phyloP scores from a whole-genome alignment of 2,329 filamentous ascomycete species.

The Pseudogymnoascus sp. region DNA sequence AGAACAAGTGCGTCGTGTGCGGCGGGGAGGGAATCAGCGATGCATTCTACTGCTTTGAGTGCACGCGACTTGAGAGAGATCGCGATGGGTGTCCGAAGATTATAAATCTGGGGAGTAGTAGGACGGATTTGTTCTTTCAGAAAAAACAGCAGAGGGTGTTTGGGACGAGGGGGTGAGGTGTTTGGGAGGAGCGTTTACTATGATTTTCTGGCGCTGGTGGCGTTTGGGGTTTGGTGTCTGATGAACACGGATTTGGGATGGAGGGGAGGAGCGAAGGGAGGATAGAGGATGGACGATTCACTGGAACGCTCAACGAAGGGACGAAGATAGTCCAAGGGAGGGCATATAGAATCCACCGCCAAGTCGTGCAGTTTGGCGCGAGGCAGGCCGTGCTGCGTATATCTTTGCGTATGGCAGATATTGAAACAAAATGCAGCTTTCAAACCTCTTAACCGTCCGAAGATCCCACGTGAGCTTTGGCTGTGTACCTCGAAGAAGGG shows the following conservation, averaged over 20 bases:
- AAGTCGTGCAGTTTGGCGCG: neutral
- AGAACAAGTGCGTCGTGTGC: slow-evolving; percentile 99
- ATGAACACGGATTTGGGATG: neutral
- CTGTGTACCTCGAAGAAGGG: neutral
- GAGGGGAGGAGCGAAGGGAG: neutral
- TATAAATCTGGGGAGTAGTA: slow-evolving; percentile 90
- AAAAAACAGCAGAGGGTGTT: slow-evolving; percentile 8
- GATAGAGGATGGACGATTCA: neutral
- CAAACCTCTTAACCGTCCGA: neutral
- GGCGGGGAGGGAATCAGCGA: slow-evolving; percentile 97
- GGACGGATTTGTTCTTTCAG: slow-evolving; percentile 65
- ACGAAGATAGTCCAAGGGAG: neutral
- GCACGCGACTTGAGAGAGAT: slow-evolving; percentile 92
- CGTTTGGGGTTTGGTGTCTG: neutral
- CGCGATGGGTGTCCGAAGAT: slow-evolving; percentile 98
- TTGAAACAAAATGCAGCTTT: neutral
- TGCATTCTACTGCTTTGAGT: slow-evolving; percentile 99
- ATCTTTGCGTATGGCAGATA: neutral
- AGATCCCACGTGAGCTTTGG: neutral
- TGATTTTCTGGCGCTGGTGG: neutral
- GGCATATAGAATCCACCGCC: neutral
- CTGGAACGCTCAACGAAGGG: neutral
- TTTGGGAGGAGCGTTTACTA: neutral
- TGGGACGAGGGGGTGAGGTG: neutral
- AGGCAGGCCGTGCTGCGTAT: neutral